Conservation (phyloP, 1,284 basidiomycete species). For the Peniophora sp. region DNA sequence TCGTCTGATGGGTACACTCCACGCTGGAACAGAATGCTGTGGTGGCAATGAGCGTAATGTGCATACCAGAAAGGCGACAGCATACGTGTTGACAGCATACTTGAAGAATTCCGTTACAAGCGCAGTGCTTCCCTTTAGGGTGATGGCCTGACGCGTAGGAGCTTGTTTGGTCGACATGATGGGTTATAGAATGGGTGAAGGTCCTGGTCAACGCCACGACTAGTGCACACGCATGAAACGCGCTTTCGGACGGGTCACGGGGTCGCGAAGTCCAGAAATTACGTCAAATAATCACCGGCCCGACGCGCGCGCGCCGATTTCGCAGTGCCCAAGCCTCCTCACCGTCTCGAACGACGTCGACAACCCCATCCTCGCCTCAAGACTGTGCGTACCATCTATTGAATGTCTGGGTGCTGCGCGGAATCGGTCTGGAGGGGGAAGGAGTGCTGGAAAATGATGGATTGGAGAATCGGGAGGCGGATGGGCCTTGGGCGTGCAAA, state of each 20-base stretch:
- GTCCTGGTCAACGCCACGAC: not conserved
- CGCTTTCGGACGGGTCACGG: not conserved
- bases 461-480: no score
- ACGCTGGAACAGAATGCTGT: constrained; percentile 91
- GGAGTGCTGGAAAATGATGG: no score
- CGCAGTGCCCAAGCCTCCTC: no score
- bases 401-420: no score
- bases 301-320: no score
- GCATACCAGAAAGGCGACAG: constrained; percentile 11
- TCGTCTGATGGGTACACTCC: constrained; percentile 97
- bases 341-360: no score
- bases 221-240: not conserved
- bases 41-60: constrained; percentile 6
- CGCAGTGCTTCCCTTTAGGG: constrained; percentile 90
- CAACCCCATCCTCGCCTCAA: no score
- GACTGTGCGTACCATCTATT: no score
- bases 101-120: constrained; percentile 99
- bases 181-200: not conserved
- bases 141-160: constrained; percentile 69
- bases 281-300: no score
- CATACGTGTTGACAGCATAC: constrained; percentile 91
- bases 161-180: constrained; percentile 53
- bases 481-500: no score
- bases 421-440: no score
- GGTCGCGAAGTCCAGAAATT: no score